Evolutionary conservation across 192 early-diverging fungal genomes (phyloP), one percentile per base, ranked within the genome.

Genomic region (Coemansia sp.): DNA sequence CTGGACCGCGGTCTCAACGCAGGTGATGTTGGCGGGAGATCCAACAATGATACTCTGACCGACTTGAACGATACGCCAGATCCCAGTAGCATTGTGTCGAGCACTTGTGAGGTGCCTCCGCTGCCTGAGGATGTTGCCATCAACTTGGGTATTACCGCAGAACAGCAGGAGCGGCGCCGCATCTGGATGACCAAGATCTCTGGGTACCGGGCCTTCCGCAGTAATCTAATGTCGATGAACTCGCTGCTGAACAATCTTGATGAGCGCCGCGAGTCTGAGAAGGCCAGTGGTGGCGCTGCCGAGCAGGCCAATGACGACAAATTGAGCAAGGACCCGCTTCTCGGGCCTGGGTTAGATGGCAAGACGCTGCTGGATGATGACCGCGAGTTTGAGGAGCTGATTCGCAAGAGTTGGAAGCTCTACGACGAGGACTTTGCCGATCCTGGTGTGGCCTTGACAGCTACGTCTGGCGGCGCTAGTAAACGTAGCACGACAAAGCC

Each of bases 161-260:
- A 81, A 69, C 73, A 75, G 62, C 66, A 66, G 57, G 62, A 72
- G 55, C 69, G 73, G 5, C 69, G 69, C 0, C 72, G 66, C 7
- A 75, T 81, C 21, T 81, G 78, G 78, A 69, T 69, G 66, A 63
- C 62, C 23, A 71, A 72, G 50, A 70, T 75, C n/a, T 60, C 70
- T 9, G 78, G 78, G 9, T 81, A 81, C 58, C 56, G 46, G 26
- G 64, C 63, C 3, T 81, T 81, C 33, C 78, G 66, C 21, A 37
- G 53, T 1, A 66, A 64, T 23, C 53, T 81, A 26, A 35, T 75
- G 46, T 75, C 67, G 9, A 68, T 75, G 66, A 66, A 81, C 18
- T 51, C 60, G 31, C 53, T 81, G 16, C 45, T 81, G 0, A 46
- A 63, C 1, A 23, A 48, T 3, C 43, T 81, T 0, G 66, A 75